Evolutionary conservation across 164 flowering plant species (phyloP), one percentile per base, ranked within the genome.

Genomic region (Dillenia turbinata): DNA sequence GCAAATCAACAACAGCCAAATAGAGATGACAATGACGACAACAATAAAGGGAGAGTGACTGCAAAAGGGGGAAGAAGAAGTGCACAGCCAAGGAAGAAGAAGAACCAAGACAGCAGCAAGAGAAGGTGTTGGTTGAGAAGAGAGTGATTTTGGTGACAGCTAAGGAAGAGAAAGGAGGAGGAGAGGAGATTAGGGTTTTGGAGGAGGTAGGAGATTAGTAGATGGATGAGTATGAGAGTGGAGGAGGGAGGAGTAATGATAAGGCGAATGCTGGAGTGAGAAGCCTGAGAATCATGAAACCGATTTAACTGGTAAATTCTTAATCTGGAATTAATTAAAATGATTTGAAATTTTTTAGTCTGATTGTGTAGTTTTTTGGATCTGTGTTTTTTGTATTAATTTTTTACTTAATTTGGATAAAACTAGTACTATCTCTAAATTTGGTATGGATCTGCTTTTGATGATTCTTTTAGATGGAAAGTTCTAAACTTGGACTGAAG

Each of bases 221-320:
- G 61, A 85, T 85, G 90, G 92, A 85, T 53, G 92, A 81, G 56
- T 64, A 60, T 49, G 88, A 81, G 61, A 83, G 93, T 48, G 85
- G 22, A 19, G 22, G 80, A 10, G 90, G 78, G n/a, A 64, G 67
- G 52, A 84, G 86, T 51, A 85, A 69, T 11, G 92, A 79, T 49
- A 81, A 75, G 66, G 89, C 64, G 45, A 66, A 72, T 14, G 84
- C 61, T 1, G 84, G 75, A 10, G 96, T 19, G 22, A 19, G 22
- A 19, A 19, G 22, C 22, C 22, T 19, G 22, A 19, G 22, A 19
- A 19, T 1, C 22, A 19, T 19, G 22, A 19, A 19, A 19, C 22
- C 22, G 22, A 19, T 19, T 19, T 19, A 19, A 19, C 22, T 19
- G 1, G 22, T 19, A 19, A 19, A 19, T 19, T 19, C 22, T 19